A percentile compares a stretch with the other conserved stretches of the same genome.
Evolutionary conservation across 2,329 filamentous ascomycete species (phyloP).

Genomic region (Xylariaceae sp.): DNA sequence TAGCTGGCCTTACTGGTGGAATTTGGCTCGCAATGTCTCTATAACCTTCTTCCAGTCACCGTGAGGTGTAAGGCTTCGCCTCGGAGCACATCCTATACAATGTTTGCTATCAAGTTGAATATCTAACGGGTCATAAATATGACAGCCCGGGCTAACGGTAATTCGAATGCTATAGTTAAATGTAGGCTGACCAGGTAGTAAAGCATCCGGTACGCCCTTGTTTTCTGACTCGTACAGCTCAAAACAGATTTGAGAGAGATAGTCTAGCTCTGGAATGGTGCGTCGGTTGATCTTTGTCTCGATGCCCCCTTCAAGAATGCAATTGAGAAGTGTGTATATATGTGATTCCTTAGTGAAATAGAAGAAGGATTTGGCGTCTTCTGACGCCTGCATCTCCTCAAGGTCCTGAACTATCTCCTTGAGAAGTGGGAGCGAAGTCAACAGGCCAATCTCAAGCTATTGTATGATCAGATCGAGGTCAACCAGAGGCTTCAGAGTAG

Average conservation of each 20-base stretch:
- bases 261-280: constrained; percentile 95
- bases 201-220: constrained; percentile 53
- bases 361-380: constrained; percentile 93
- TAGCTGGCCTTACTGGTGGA: constrained; percentile 75
- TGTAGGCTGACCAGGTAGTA: constrained; percentile 65
- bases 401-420: constrained; percentile 97
- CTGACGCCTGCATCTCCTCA: constrained; percentile 94
- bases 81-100: constrained; percentile 92
- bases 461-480: constrained; percentile 24
- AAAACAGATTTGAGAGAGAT: constrained; percentile 96
- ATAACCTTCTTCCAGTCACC: constrained; percentile 97
- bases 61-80: constrained; percentile 87
- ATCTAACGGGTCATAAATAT: constrained; percentile 94
- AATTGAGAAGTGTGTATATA: constrained; percentile 97
- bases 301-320: constrained; percentile 94
- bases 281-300: constrained; percentile 96
- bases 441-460: constrained; percentile 87
- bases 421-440: constrained; percentile 90
- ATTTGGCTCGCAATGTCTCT: constrained; percentile 91
- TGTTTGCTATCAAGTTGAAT: constrained; percentile 96
- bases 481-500: not conserved
- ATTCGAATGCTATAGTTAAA: constrained; percentile 97
- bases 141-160: constrained; percentile 92
- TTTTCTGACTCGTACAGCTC: constrained; percentile 97
- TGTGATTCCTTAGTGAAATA: constrained; percentile 99